A percentile compares a stretch with the other conserved stretches of the same genome.
Evolutionary conservation across 371 early-diverging fungal genomes (phyloP).

Genomic region (Apophysomyces variabilis): DNA sequence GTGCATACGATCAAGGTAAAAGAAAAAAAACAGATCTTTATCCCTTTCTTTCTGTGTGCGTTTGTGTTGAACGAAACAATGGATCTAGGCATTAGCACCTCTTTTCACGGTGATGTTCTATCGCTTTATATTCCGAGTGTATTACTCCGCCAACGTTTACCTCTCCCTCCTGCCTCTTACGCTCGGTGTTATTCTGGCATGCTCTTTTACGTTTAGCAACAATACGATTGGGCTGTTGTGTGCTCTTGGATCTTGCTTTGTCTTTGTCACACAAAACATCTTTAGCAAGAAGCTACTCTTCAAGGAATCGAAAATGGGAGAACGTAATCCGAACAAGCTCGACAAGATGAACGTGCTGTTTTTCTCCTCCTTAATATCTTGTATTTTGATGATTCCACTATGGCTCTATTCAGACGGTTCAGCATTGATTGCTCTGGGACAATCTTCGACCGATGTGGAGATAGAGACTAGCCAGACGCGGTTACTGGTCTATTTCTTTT

Average conservation of each 20-base stretch:
- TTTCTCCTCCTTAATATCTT: slow-evolving; percentile 73
- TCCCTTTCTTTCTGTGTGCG: too few relatives aligned
- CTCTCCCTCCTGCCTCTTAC: slow-evolving; percentile 80
- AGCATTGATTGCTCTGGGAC: slow-evolving; percentile 23
- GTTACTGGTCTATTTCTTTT: slow-evolving; percentile 57
- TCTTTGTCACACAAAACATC: slow-evolving; percentile 87
- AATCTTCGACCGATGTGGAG: background rate
- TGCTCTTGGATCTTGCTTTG: slow-evolving; percentile 75
- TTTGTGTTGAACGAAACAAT: slow-evolving; percentile 12
- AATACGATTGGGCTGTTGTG: slow-evolving; percentile 71
- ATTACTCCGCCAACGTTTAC: slow-evolving; percentile 73
- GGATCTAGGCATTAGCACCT: slow-evolving; percentile 78
- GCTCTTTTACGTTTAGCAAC: slow-evolving; percentile 52
- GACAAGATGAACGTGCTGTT: slow-evolving; percentile 88
- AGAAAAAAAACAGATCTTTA: background rate
- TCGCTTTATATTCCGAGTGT: slow-evolving; percentile 66
- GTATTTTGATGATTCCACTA: slow-evolving; percentile 76
- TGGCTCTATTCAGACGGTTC: slow-evolving; percentile 84
- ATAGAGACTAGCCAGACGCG: slow-evolving; percentile 17
- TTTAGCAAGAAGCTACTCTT: slow-evolving; percentile 79
- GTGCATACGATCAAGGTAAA: slow-evolving; percentile 91
- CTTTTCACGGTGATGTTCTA: slow-evolving; percentile 86
- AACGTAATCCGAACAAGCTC: slow-evolving; percentile 61
- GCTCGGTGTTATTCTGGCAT: slow-evolving; percentile 81
- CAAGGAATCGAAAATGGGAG: slow-evolving; percentile 48